Evolutionary conservation across 2,329 filamentous ascomycete genomes (phyloP).

Genomic region (Pseudogymnoascus sp.): DNA sequence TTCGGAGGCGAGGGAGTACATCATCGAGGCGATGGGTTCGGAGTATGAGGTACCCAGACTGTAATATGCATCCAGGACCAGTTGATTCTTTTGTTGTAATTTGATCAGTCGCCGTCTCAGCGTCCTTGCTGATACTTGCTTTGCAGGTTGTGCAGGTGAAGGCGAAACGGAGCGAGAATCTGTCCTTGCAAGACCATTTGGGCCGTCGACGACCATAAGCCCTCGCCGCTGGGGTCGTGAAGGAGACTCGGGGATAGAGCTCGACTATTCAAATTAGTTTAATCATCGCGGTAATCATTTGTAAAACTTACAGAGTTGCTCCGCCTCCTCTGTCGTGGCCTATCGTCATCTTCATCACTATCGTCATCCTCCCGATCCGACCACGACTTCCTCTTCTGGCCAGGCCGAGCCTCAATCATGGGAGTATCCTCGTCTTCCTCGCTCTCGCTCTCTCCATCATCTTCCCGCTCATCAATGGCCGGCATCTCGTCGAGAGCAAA

Average conservation of each 20-base stretch:
- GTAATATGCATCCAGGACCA: conserved; percentile 74
- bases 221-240: conserved; percentile 52
- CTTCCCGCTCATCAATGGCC: conserved; percentile 68
- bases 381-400: conserved; percentile 73
- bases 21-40: conserved; percentile 87
- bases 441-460: conserved; percentile 51
- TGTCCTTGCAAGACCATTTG: conserved; percentile 39
- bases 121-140: conserved; percentile 60
- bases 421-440: conserved; percentile 43
- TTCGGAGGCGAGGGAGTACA: conserved; percentile 91
- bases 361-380: conserved; percentile 61
- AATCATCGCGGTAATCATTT: neutral
- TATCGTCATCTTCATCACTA: conserved; percentile 59
- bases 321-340: conserved; percentile 70
- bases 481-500: conserved; percentile 85
- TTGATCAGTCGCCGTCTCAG: conserved; percentile 67
- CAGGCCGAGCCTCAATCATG: conserved; percentile 45
- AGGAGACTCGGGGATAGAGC: conserved; percentile 58
- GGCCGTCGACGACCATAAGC: conserved; percentile 47
- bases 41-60: conserved; percentile 81
- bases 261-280: conserved; percentile 41
- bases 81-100: conserved; percentile 70
- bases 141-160: conserved; percentile 50
- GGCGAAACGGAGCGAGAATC: conserved; percentile 34
- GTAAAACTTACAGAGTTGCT: conserved; percentile 69